phyloP scores from a whole-genome alignment of 805 yeast species.

The Wickerhamiella azyma region DNA sequence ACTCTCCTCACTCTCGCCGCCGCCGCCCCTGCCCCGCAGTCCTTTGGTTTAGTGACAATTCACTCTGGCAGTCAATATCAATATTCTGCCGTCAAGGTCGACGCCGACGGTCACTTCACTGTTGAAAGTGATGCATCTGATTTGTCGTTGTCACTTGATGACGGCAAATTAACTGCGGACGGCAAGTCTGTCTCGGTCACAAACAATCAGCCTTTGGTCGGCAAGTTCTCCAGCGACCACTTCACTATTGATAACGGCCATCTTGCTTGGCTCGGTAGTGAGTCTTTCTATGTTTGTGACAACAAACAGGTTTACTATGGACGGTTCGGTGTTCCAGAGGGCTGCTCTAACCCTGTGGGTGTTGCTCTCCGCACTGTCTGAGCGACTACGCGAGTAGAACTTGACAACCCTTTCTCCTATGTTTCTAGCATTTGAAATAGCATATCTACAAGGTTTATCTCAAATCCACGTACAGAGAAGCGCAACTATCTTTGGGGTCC shows the following conservation, averaged over 20 bases:
- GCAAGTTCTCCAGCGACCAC: background rate
- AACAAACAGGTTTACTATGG: too few species aligned
- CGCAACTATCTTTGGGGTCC: too few species aligned
- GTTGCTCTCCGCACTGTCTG: too few species aligned
- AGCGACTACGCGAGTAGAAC: too few species aligned
- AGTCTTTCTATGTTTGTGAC: background rate
- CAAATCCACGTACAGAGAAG: too few species aligned
- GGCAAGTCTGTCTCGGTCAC: background rate
- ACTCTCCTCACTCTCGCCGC: background rate
- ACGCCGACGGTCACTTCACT: background rate
- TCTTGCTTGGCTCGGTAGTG: background rate
- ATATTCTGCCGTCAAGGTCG: background rate
- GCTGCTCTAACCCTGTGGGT: too few species aligned
- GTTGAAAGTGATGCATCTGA: background rate
- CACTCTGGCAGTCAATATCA: slow-evolving; percentile 2
- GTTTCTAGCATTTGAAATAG: too few species aligned
- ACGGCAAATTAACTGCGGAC: background rate
- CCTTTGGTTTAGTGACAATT: background rate
- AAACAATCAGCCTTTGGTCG: background rate
- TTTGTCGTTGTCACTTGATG: background rate
- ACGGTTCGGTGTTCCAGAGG: too few species aligned
- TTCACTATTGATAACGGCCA: background rate
- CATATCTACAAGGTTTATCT: too few species aligned
- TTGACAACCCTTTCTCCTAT: too few species aligned
- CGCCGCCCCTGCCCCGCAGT: background rate